Conservation (phyloP, 1,284 basidiomycete genomes). For the Thelephora terrestris region DNA sequence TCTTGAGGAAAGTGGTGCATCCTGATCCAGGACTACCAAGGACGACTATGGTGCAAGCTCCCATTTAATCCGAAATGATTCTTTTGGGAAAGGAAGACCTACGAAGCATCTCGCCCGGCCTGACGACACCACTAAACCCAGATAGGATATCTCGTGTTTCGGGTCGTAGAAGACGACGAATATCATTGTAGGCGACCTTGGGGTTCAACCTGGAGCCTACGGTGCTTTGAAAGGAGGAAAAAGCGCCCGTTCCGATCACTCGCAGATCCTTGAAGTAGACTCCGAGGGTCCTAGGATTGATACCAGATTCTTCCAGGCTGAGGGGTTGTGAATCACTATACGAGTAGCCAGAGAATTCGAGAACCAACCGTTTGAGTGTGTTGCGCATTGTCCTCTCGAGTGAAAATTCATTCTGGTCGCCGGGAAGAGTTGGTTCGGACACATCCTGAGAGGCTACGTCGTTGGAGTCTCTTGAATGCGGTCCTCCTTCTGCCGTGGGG, state of each 20-base stretch:
- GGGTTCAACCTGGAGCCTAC: slow-evolving; percentile 33
- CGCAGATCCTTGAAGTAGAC: slow-evolving; percentile 38
- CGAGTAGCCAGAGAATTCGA: no score
- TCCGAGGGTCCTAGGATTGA: slow-evolving; percentile 36
- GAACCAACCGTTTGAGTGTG: no score
- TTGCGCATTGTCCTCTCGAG: no score
- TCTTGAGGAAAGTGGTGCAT: slow-evolving; percentile 67
- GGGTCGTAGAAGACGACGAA: slow-evolving; percentile 20
- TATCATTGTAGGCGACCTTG: neutral
- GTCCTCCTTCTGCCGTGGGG: no score
- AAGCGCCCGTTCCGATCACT: slow-evolving; percentile 36
- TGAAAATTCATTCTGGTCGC: no score
- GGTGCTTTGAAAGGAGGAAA: slow-evolving; percentile 30
- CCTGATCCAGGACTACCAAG: slow-evolving; percentile 62
- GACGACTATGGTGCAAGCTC: slow-evolving; percentile 31
- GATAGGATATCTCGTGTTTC: slow-evolving; percentile 33
- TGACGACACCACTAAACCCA: slow-evolving; percentile 40
- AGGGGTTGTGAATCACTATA: neutral
- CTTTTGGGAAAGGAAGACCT: slow-evolving; percentile 12
- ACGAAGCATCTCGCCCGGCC: slow-evolving; percentile 56
- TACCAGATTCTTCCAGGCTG: slow-evolving; percentile 34
- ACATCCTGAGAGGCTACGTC: no score
- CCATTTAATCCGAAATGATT: neutral
- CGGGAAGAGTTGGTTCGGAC: no score
- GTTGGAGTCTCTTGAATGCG: no score